phyloP scores from a whole-genome alignment of 2,329 filamentous ascomycete species.

The Xylariales sp. region DNA sequence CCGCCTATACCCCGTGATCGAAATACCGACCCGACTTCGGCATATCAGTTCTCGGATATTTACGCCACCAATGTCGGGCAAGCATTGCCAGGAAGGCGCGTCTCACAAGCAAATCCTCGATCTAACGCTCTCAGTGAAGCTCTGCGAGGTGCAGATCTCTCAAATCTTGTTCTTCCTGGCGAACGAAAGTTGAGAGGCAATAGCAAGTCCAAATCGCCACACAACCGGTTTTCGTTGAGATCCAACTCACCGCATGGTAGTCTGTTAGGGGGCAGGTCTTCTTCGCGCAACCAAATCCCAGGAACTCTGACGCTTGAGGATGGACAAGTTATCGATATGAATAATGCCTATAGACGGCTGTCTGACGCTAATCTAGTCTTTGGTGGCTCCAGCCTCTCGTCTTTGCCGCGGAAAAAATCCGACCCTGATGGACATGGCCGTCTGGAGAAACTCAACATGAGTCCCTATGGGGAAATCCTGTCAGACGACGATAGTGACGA shows the following conservation, averaged over 20 bases:
- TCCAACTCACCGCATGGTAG: constrained; percentile 41
- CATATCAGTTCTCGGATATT: constrained; percentile 60
- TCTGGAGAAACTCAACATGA: constrained; percentile 63
- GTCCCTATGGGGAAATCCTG: constrained; percentile 61
- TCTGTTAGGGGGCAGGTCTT: constrained; percentile 30
- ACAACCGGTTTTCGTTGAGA: constrained; percentile 42
- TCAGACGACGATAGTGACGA: constrained; percentile 67
- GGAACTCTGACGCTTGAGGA: constrained; percentile 52
- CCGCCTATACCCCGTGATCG: constrained; percentile 14
- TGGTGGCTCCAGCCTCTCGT: constrained; percentile 59
- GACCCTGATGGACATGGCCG: constrained; percentile 44
- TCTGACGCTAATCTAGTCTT: constrained; percentile 67
- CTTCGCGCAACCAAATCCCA: constrained; percentile 24
- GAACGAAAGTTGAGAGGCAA: constrained; percentile 34
- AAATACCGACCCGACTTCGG: constrained; percentile 39
- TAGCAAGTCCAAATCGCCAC: constrained; percentile 51
- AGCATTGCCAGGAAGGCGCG: constrained; percentile 37
- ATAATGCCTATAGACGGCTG: constrained; percentile 64
- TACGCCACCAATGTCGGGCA: constrained; percentile 47
- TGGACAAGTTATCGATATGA: constrained; percentile 61
- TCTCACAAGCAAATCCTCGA: constrained; percentile 19
- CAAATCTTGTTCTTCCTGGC: constrained; percentile 43
- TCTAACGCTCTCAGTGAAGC: constrained; percentile 47
- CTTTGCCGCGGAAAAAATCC: constrained; percentile 52
- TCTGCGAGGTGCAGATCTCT: constrained; percentile 47